phyloP scores from a whole-genome alignment of 1,284 basidiomycete species.

The Mycena sp. region DNA sequence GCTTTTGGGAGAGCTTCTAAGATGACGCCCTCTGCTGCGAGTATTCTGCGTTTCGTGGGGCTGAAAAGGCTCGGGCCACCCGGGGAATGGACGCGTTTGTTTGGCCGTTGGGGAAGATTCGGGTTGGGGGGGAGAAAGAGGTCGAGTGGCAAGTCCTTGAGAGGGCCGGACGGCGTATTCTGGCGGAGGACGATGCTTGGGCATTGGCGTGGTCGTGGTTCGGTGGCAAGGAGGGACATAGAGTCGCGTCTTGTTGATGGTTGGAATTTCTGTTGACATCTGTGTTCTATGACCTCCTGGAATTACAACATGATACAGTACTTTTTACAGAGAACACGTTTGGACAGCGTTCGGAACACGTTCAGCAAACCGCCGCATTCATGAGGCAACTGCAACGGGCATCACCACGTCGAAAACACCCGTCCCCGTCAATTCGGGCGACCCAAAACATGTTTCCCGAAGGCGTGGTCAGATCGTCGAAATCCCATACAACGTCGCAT shows the following conservation, averaged over 20 bases:
- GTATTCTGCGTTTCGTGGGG: slow-evolving; percentile 71
- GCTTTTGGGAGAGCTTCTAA: slow-evolving; percentile 47
- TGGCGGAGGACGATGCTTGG: slow-evolving; percentile 41
- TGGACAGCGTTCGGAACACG: too few relatives aligned
- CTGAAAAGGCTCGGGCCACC: slow-evolving; percentile 24
- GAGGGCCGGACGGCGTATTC: too few relatives aligned
- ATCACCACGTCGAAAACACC: slow-evolving; percentile 88
- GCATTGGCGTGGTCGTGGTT: slow-evolving; percentile 28
- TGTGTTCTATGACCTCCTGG: too few relatives aligned
- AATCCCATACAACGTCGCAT: slow-evolving; percentile 96
- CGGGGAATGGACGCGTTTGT: slow-evolving; percentile 38
- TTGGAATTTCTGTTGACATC: too few relatives aligned
- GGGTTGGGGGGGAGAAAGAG: slow-evolving; percentile 53
- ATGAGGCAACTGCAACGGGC: too few relatives aligned
- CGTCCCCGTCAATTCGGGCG: slow-evolving; percentile 87
- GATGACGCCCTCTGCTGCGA: slow-evolving; percentile 64
- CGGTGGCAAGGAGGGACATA: not conserved
- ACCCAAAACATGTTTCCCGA: slow-evolving; percentile 94
- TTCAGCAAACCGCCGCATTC: too few relatives aligned
- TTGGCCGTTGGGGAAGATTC: slow-evolving; percentile 37
- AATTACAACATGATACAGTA: too few relatives aligned
- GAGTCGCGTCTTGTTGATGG: not conserved
- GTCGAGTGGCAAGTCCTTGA: slow-evolving; percentile 68
- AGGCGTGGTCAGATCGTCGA: slow-evolving; percentile 90
- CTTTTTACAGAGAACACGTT: too few relatives aligned